A percentile compares a stretch with the other conserved stretches of the same genome.
Conservation (phyloP, 2,329 filamentous ascomycete genomes). For the Zymoseptoria tritici region DNA sequence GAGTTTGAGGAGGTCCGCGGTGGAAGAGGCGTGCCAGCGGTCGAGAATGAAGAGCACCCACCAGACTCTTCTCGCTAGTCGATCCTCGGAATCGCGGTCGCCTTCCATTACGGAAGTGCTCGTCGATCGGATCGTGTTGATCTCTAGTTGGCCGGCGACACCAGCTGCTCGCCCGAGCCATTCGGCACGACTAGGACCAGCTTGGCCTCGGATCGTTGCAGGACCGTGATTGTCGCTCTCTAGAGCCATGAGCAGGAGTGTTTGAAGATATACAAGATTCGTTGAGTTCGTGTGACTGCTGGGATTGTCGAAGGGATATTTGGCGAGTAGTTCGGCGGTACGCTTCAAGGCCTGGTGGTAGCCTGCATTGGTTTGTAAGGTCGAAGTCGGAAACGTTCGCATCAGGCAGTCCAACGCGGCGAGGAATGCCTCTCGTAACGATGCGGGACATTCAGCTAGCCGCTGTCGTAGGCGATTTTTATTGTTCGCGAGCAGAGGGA, state of each 20-base stretch:
- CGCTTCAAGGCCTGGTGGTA: slow-evolving; percentile 34
- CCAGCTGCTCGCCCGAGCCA: slow-evolving; percentile 60
- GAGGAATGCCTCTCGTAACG: slow-evolving; percentile 57
- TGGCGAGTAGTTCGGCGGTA: slow-evolving; percentile 37
- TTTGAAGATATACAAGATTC: slow-evolving; percentile 56
- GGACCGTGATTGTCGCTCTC: slow-evolving; percentile 55
- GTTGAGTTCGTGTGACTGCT: slow-evolving; percentile 34
- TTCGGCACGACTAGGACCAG: slow-evolving; percentile 43
- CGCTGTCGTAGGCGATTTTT: slow-evolving; percentile 50
- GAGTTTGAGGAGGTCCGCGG: slow-evolving; percentile 55
- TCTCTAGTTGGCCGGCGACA: slow-evolving; percentile 57
- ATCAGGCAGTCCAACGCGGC: slow-evolving; percentile 56
- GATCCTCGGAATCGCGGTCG: slow-evolving; percentile 55
- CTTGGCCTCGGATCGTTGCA: slow-evolving; percentile 39
- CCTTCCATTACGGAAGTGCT: slow-evolving; percentile 38
- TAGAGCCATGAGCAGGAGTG: slow-evolving; percentile 58
- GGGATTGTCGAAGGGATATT: slow-evolving; percentile 40
- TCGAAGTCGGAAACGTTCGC: slow-evolving; percentile 44
- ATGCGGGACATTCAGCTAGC: slow-evolving; percentile 48
- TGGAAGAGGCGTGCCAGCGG: slow-evolving; percentile 65
- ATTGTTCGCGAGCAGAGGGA: slow-evolving; percentile 57
- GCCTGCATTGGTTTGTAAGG: slow-evolving; percentile 27
- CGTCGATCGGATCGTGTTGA: slow-evolving; percentile 44
- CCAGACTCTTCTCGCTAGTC: slow-evolving; percentile 59
- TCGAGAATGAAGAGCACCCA: slow-evolving; percentile 66